Evolutionary conservation across 1,284 basidiomycete species (phyloP), one percentile per base, ranked within the genome.

Genomic region (Sanghuangporus weigelae): DNA sequence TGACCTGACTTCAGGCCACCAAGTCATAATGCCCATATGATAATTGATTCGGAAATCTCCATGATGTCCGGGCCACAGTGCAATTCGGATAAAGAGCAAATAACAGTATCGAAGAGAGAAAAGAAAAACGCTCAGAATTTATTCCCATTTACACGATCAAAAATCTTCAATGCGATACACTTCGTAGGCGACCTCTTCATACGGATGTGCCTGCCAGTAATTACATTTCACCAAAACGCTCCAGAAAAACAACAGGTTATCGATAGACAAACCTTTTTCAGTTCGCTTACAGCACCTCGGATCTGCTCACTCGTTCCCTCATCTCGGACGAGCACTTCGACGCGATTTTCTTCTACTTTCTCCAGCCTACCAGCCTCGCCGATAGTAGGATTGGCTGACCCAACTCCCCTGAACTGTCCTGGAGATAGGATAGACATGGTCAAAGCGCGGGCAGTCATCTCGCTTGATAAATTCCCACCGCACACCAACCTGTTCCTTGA

Each of bases 101-200:
- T 42, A 12, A n/a, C 40, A 42, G 11, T 42, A 12, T n/a, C 10
- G 5, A 12, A 42, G 16, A 12, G 21, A 14, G 1, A 46, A 11
- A 14, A 19, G 16, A n/a, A 14, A 46, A 7, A 7, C 5, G 16
- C 7, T n/a, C 21, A 19, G 16, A 7, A 46, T 7, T 16, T 46
- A 7, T 42, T n/a, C 40, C 16, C 10, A 12, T 11, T 19, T 7
- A n/a, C 21, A 7, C 16, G 2, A n/a, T 76, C 69, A 81, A 60
- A 81, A 72, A 61, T 79, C 75, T 70, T 83, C 79, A 3, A 82
- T 69, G 46, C 76, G 79, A 70, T 84, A 81, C 4, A 86, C 79
- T 66, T 84, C 81, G 64, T 82, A 84, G 6, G 79, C 81, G 59
- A 84, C 81, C 69, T 84, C 79, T 71, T 85, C 82, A 67, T 85